phyloP scores from a whole-genome alignment of 441 rosid genomes.

The Corymbia citriodora region DNA sequence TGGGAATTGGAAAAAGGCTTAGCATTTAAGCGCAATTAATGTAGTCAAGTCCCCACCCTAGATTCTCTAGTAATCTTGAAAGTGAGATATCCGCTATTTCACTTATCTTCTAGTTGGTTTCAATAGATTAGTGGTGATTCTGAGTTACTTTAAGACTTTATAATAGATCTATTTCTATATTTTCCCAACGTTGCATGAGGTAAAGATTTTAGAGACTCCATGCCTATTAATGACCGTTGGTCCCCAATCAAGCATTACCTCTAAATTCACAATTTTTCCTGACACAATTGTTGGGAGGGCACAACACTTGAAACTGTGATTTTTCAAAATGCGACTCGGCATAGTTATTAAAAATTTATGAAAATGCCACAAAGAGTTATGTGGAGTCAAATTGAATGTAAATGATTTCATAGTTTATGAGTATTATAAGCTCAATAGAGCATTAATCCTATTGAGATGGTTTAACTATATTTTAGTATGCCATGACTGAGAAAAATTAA shows the following conservation, averaged over 20 bases:
- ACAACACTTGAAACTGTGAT: accelerated
- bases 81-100: not conserved
- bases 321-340: not conserved
- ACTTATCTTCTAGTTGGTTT: not conserved
- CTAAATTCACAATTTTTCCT: accelerated
- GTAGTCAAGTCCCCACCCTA: not conserved
- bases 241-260: not conserved
- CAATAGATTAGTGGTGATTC: accelerated
- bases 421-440: not conserved
- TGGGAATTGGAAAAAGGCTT: not conserved
- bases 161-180: too few species aligned
- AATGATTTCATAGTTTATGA: not conserved
- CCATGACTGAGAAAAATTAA: not conserved
- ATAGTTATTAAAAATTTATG: not conserved
- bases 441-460: not conserved
- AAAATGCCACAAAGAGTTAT: not conserved
- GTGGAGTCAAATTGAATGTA: not conserved
- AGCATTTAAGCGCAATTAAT: not conserved
- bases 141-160: not conserved
- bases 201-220: not conserved
- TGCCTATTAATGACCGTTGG: accelerated
- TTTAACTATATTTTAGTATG: not conserved
- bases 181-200: accelerated
- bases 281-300: accelerated
- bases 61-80: too few species aligned